These are phyloP conservation scores for Penicillium sclerotigenum DNA, from an alignment of 2,329 filamentous ascomycete species.

Conservation along the genomic window DNA sequence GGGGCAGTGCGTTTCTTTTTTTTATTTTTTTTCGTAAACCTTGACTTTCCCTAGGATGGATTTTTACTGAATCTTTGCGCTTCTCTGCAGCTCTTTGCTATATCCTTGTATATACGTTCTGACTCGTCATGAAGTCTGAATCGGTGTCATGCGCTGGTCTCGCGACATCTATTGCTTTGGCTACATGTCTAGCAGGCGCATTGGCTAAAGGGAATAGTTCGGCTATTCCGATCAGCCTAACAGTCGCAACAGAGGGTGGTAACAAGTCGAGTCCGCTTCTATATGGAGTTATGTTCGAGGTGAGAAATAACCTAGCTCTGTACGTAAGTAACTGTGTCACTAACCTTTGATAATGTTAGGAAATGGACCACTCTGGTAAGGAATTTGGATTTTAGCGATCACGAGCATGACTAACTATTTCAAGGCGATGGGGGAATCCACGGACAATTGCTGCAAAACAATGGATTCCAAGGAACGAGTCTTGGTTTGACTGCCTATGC, in stretches of 20 bases:
- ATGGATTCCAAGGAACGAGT: constrained; percentile 33
- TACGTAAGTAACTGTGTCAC: neutral
- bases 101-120: neutral
- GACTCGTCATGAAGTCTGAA: constrained; percentile 6
- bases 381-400: neutral
- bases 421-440: constrained; percentile 36
- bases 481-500: constrained; percentile 28
- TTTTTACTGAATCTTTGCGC: neutral
- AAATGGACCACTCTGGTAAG: constrained; percentile 36
- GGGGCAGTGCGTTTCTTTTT: neutral
- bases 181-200: neutral
- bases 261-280: constrained; percentile 34
- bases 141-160: neutral
- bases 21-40: neutral
- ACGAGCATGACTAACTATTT: neutral
- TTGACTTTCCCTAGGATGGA: neutral
- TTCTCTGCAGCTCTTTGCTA: neutral
- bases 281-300: constrained; percentile 40
- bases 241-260: constrained; percentile 25
- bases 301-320: constrained; percentile 5
- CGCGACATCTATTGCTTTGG: neutral
- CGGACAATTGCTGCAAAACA: constrained; percentile 34
- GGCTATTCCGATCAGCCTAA: constrained; percentile 24
- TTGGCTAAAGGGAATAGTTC: neutral
- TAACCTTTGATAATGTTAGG: constrained; percentile 16